Evolutionary conservation across 2,329 filamentous ascomycete species (phyloP), one percentile per base, ranked within the genome.

Genomic region (Periconia digitata): DNA sequence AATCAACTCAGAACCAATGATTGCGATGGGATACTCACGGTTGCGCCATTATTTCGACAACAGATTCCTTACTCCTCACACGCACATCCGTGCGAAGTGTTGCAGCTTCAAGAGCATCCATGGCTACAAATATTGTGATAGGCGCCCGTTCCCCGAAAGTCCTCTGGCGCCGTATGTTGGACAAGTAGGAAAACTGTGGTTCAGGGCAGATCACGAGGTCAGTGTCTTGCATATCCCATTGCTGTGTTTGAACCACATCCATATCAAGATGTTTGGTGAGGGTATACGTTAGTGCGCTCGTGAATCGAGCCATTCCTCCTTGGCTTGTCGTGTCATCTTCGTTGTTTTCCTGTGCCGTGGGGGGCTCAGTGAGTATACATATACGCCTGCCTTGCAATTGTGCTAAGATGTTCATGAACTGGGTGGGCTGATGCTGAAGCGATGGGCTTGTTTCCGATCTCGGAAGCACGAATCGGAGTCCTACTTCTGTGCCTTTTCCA

Each of bases 391-490:
- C 57, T 24, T 55, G 8, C 16, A 69, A 38, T 5, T 57, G 58
- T 6, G 60, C 44, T 3, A 67, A 15, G 16, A 47, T 51, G 8
- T 47, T 48, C 1, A 58, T n/a, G 22, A 56, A 63, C 16, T 58
- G 54, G 1, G 24, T 37, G 1, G 50, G 43, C 8, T 55, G 55
- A 8, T 49, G 36, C 1, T 44, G 22, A 10, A 36, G 21, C 6
- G 29, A 15, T 2, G 40, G 38, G 1, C 40, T n/a, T 49, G 51
- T 15, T 35, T 56, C 46, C 6, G 46, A 29, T 21, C 40, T 44
- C 2, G 38, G 36, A 5, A 81, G 58, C 6, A 75, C 74, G 1
- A 84, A 57, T 2, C 68, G 74, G 7, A 64, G 46, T 7, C 20
- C 47, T 3, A 63, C 46, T n/a, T 54, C 39, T 3, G 62, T 66